A percentile compares a stretch with the other conserved stretches of the same genome.
These are phyloP conservation scores for Ustilago loliicola DNA, from an alignment of 1,284 basidiomycete species.

Conservation along the genomic window DNA sequence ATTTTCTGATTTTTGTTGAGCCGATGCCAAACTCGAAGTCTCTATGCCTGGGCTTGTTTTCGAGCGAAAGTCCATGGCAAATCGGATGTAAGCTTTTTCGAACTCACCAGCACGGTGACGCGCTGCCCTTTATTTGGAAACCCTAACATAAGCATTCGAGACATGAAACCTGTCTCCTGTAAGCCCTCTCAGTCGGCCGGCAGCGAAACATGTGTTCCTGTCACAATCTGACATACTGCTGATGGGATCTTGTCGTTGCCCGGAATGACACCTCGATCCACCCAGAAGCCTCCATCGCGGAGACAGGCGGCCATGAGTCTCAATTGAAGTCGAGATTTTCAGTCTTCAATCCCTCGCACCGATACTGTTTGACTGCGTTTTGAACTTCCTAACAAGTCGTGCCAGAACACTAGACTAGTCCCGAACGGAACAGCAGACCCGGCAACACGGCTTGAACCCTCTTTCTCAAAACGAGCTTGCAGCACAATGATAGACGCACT, in stretches of 20 bases:
- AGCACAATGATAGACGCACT: background rate
- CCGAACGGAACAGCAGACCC: no score
- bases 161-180: background rate
- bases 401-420: background rate
- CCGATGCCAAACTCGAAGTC: background rate
- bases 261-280: no score
- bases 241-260: no score
- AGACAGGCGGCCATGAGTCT: background rate
- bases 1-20: background rate
- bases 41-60: no score
- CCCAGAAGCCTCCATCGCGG: background rate
- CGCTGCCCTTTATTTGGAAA: background rate
- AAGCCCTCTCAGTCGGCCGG: background rate
- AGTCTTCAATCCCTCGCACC: background rate
- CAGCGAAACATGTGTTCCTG: background rate
- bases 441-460: no score
- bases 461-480: background rate
- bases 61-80: constrained; percentile 15
- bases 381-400: no score
- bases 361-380: background rate
- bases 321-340: no score
- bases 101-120: background rate
- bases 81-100: constrained; percentile 22
- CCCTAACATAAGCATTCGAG: background rate
- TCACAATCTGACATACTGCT: background rate